Percentiles rank a stretch among this genome's conserved stretches.
Conservation (phyloP, 768 basidiomycete genomes). For the Boletus fagicola region DNA sequence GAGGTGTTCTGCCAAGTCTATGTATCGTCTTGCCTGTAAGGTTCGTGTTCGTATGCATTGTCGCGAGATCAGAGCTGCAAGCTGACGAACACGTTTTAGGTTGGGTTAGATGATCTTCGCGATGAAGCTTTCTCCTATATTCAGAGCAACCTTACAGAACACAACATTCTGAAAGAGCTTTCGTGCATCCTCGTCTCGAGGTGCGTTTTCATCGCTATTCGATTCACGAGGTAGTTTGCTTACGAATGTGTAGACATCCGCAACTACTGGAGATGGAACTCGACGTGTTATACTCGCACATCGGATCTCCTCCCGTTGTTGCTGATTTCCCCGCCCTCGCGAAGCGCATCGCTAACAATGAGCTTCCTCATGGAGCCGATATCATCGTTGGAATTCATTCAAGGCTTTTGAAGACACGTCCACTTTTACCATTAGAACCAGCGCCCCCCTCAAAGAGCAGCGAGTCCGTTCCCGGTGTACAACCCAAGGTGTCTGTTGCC, state of each 20-base stretch:
- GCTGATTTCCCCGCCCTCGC: constrained; percentile 11
- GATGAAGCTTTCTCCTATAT: constrained; percentile 18
- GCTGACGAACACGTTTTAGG: not conserved
- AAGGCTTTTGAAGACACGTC: constrained; percentile 13
- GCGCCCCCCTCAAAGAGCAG: not conserved
- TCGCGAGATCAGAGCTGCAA: not conserved
- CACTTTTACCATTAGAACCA: not conserved
- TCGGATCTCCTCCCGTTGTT: constrained; percentile 15
- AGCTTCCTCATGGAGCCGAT: constrained; percentile 22
- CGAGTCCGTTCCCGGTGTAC: no score
- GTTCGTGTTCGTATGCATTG: constrained; percentile 14
- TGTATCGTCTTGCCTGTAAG: constrained; percentile 44
- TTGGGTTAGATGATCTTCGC: constrained; percentile 20
- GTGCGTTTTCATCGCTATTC: not conserved
- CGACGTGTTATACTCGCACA: constrained; percentile 20
- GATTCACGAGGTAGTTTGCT: not conserved
- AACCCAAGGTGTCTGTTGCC: no score
- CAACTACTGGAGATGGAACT: constrained; percentile 21
- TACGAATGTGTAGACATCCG: constrained; percentile 6
- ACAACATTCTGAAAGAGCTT: constrained; percentile 27
- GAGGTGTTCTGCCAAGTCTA: constrained; percentile 43
- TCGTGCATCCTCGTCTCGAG: constrained; percentile 20
- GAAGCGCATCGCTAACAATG: constrained; percentile 15
- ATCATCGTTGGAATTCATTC: constrained; percentile 20
- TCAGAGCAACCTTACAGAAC: constrained; percentile 13